Percentiles rank a stretch among this genome's conserved stretches.
Conservation (phyloP, 1,284 basidiomycete species). For the Heterobasidion annosum region DNA sequence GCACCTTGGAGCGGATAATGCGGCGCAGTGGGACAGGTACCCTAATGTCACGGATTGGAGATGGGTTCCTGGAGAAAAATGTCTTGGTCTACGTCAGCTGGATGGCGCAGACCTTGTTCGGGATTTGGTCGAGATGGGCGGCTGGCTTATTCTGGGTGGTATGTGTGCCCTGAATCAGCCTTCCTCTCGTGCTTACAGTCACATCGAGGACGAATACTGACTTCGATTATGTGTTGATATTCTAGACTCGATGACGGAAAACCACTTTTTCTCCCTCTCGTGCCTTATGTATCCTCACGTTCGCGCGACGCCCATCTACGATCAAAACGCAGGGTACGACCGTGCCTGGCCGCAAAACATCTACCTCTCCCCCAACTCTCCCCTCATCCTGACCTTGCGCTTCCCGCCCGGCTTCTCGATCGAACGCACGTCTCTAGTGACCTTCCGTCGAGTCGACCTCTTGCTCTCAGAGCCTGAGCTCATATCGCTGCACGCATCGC, state of each 20-base stretch:
- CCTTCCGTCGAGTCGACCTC: constrained; percentile 56
- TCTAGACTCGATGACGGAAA: constrained; percentile 57
- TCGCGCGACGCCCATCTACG: constrained; percentile 51
- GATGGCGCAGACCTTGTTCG: constrained; percentile 32
- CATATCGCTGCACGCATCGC: constrained; percentile 29
- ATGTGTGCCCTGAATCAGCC: constrained; percentile 14
- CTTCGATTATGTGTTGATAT: background rate
- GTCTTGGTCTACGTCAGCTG: constrained; percentile 32
- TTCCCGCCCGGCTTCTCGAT: constrained; percentile 47
- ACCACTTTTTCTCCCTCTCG: constrained; percentile 63
- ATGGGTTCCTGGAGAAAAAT: constrained; percentile 35
- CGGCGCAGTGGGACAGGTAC: constrained; percentile 39
- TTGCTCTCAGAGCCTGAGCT: constrained; percentile 44
- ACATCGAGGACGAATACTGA: background rate
- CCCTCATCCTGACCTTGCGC: constrained; percentile 29
- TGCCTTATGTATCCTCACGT: constrained; percentile 59
- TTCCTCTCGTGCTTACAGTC: background rate
- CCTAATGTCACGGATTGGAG: constrained; percentile 39
- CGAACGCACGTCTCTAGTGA: constrained; percentile 46
- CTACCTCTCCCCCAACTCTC: constrained; percentile 46
- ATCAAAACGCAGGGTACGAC: constrained; percentile 42
- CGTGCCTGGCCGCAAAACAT: constrained; percentile 55
- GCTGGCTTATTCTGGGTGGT: constrained; percentile 60
- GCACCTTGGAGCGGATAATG: constrained; percentile 47
- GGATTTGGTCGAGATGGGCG: constrained; percentile 56